Evolutionary conservation across 352 stramenopile species (phyloP).

Genomic region (Pythium phragmiticola): DNA sequence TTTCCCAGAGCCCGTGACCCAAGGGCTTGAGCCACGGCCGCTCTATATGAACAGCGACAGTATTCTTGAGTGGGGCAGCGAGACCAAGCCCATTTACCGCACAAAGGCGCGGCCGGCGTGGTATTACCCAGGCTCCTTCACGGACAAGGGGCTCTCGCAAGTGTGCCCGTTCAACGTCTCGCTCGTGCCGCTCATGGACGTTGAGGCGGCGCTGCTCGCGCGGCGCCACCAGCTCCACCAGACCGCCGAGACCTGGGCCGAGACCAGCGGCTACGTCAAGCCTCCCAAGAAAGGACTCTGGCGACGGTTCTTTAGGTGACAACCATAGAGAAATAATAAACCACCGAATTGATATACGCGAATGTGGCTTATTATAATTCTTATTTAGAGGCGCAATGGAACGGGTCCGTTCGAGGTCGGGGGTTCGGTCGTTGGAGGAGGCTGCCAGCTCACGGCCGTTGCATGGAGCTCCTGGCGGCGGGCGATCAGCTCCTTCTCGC

Average conservation of each 20-base stretch:
- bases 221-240: background rate
- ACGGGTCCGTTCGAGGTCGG: background rate
- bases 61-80: slow-evolving; percentile 30
- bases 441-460: slow-evolving; percentile 7
- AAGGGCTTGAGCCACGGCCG: slow-evolving; percentile 10
- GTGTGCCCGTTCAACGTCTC: slow-evolving; percentile 62
- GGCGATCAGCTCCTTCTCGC: slow-evolving; percentile 10
- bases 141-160: slow-evolving; percentile 37
- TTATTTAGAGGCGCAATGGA: too few species aligned
- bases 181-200: background rate
- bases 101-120: slow-evolving; percentile 42
- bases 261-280: slow-evolving; percentile 30
- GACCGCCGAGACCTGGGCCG: slow-evolving; percentile 15
- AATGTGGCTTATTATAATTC: too few species aligned
- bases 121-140: slow-evolving; percentile 53
- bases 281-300: slow-evolving; percentile 5
- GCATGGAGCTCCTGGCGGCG: slow-evolving; percentile 14
- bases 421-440: background rate
- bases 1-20: slow-evolving; percentile 34
- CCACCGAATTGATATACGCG: background rate
- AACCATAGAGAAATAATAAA: slow-evolving; percentile 15
- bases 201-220: background rate
- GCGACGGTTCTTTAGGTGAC: slow-evolving; percentile 12
- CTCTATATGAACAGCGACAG: slow-evolving; percentile 76
- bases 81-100: slow-evolving; percentile 49